Conservation (phyloP, 495 filamentous ascomycete genomes). For the Melanomma pulvis-pyrius region DNA sequence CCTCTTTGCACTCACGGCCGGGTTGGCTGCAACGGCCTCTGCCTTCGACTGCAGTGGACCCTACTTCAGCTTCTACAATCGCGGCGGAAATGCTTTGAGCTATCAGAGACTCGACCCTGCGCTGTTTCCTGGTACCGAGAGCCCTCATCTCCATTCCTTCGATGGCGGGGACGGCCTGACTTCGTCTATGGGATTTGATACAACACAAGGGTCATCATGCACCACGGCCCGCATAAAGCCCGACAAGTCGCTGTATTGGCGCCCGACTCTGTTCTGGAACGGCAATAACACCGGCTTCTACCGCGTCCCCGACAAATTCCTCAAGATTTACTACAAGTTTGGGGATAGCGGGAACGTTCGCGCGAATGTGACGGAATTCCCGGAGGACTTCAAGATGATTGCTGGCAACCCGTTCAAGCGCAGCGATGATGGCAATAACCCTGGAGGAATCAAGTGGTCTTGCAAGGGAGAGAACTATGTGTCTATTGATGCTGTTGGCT, state of each 20-base stretch:
- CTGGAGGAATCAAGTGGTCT: slow-evolving; percentile 28
- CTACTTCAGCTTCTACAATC: slow-evolving; percentile 39
- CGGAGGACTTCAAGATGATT: slow-evolving; percentile 33
- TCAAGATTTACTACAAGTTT: slow-evolving; percentile 39
- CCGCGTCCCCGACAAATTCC: slow-evolving; percentile 29
- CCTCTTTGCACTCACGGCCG: slow-evolving; percentile 20
- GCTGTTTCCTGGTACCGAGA: slow-evolving; percentile 26
- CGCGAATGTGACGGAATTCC: slow-evolving; percentile 32
- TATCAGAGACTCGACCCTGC: slow-evolving; percentile 35
- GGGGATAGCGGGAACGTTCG: slow-evolving; percentile 28
- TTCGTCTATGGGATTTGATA: slow-evolving; percentile 20
- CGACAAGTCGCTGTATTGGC: slow-evolving; percentile 37
- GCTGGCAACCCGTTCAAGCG: slow-evolving; percentile 27
- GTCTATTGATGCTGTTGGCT: slow-evolving; percentile 26
- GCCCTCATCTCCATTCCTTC: slow-evolving; percentile 37
- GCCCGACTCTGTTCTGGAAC: slow-evolving; percentile 36
- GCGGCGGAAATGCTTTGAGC: slow-evolving; percentile 27
- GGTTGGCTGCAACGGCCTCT: slow-evolving; percentile 27
- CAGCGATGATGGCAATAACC: slow-evolving; percentile 15
- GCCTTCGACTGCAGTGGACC: slow-evolving; percentile 34
- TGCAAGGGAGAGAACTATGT: slow-evolving; percentile 33
- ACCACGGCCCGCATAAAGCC: slow-evolving; percentile 35
- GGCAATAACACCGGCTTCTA: slow-evolving; percentile 38
- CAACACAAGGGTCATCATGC: slow-evolving; percentile 27
- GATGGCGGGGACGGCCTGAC: slow-evolving; percentile 34